Evolutionary conservation across 1,284 basidiomycete species (phyloP), one percentile per base, ranked within the genome.

Genomic region (Phellopilus nigrolimitatus): DNA sequence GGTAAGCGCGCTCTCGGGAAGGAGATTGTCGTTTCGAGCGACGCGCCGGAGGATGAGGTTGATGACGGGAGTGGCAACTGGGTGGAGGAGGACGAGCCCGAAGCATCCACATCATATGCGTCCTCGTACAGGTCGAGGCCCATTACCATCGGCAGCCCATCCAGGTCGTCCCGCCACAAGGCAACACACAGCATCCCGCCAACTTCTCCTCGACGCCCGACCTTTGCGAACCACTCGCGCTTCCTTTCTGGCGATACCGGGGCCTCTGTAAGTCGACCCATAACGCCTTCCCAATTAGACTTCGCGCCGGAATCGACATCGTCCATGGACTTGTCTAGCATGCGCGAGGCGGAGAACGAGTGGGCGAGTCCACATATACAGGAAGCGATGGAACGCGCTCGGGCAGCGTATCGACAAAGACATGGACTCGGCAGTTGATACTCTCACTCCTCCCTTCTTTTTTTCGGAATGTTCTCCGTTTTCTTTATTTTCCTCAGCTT

Each of bases 11-110:
- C 86, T 0, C 72, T 89, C 8, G 78, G 76, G 12, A 71, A 74
- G 22, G 84, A 88, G 62, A 72, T 89, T 19, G 87, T 89, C 3
- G 76, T 89, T 5, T 78, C 79, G 73, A 80, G 78, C 56, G 87
- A 89, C 42, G 70, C 73, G 5, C 71, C 79, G 51, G 84, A 86
- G 59, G 86, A 88, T 56, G 82, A 80, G 59, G 74, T 80, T 7
- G 86, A 88, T 53, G 84, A 88, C 60, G 85, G 82, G 1, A 72
- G 69, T n/a, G 84, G 78, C 3, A 72, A 69, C 3, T 88, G 85
- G 87, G 78, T 77, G 44, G 82, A 84, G 47, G 36, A 47, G 48
- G 79, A 82, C 42, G 71, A 71, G 27, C 41, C 53, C 6, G 7
- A 19, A 13, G 48, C 48, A 12, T 44, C 41, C 10, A 33, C 52